Evolutionary conservation across 75 land plant genomes (phyloP), one percentile per base, ranked within the genome.

Genomic region (Cryptomeria japonica): DNA sequence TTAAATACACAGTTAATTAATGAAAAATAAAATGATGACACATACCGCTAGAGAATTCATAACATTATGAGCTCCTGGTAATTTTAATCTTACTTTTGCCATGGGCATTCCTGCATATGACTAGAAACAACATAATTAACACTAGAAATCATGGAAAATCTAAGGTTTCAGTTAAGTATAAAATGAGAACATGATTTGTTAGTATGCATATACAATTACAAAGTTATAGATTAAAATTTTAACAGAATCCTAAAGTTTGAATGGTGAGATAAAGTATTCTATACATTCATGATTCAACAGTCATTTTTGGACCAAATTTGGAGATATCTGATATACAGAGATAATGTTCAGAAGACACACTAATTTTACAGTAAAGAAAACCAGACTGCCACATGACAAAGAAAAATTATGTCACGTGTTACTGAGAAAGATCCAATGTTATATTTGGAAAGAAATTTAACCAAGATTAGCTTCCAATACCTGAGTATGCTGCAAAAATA

Each of bases 21-120:
- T 58, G 25, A 77, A 61, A 82, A 34, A 36, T 0, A 49, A 82
- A 85, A 78, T 8, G 28, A n/a, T 82, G 19, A 38, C 32, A 79
- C 91, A 86, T 58, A 95, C 96, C 86, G 96, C 96, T 39, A 95
- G 88, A 85, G 96, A 95, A 87, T 95, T 95, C 28, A 95, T 89
- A 84, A 95, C 94, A 86, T 95, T 95, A 87, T 95, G 92, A 76
- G 89, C 72, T 83, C 96, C 96, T 36, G 96, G 93, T 73, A 95
- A 85, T 47, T 89, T 86, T 51, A 95, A 84, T 78, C 89, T 90
- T 85, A 95, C 91, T 42, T 86, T 85, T 42, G 94, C 85, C 88
- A 95, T 87, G 38, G 89, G 90, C 49, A 44, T 83, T 42, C 89
- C 91, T 70, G 75, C 88, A 87, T 90, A 75, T 84, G 80, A 87